These are phyloP conservation scores for Solanum sejunctum DNA, from an alignment of 257 asterid species.

Conservation along the genomic window DNA sequence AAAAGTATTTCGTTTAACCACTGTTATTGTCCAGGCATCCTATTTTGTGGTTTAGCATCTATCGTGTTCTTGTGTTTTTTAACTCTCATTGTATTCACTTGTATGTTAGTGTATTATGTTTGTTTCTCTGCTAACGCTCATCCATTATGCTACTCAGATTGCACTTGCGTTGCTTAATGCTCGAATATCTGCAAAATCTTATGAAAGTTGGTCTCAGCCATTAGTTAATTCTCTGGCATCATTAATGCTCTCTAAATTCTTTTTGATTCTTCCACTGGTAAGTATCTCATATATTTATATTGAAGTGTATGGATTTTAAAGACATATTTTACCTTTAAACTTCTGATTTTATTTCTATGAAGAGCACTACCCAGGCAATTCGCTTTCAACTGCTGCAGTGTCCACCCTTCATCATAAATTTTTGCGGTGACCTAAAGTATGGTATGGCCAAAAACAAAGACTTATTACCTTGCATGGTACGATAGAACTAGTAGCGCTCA, in stretches of 20 bases:
- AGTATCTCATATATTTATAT: constrained; percentile 8
- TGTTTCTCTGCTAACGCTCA: not conserved
- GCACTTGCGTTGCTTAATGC: constrained; percentile 71
- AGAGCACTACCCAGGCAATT: constrained; percentile 83
- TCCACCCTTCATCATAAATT: constrained; percentile 52
- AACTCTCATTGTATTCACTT: not conserved
- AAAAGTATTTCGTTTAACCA: not conserved
- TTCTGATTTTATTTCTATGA: constrained; percentile 8
- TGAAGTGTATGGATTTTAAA: not conserved
- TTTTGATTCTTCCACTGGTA: constrained; percentile 82
- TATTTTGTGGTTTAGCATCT: not conserved
- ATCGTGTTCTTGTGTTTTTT: not conserved
- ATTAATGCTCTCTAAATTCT: constrained; percentile 74
- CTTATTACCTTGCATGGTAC: not conserved
- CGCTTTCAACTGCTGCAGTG: constrained; percentile 78
- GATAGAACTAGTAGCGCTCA: not conserved
- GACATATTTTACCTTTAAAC: not conserved
- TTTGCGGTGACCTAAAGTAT: constrained; percentile 82
- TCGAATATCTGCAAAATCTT: constrained; percentile 66
- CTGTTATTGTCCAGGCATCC: not conserved
- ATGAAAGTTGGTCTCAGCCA: constrained; percentile 59
- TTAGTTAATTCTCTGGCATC: constrained; percentile 40
- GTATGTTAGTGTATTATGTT: not conserved
- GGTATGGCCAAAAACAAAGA: constrained; percentile 31
- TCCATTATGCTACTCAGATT: constrained; percentile 30